Percentiles rank a stretch among this genome's conserved stretches.
Evolutionary conservation across 768 basidiomycete genomes (phyloP).

Genomic region (Amanita subjunquillea): DNA sequence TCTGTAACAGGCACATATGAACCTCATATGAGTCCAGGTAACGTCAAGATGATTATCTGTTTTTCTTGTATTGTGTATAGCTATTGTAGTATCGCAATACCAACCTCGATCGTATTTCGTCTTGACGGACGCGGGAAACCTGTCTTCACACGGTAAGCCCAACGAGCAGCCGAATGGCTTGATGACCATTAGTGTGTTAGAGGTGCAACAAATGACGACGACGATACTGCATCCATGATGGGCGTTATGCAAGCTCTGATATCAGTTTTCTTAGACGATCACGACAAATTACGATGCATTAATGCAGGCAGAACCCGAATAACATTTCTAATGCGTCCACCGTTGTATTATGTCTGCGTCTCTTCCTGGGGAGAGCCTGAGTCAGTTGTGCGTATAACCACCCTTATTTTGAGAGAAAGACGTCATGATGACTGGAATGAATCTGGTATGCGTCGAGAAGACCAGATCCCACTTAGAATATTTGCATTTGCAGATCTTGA

Average conservation of each 20-base stretch:
- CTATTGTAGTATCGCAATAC: slow-evolving; percentile 25
- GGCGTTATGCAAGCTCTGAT: slow-evolving; percentile 94
- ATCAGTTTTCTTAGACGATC: slow-evolving; percentile 90
- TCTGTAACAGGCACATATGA: slow-evolving; percentile 7
- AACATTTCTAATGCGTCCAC: slow-evolving; percentile 76
- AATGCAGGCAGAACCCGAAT: slow-evolving; percentile 78
- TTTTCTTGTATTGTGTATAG: slow-evolving; percentile 6
- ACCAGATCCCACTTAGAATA: slow-evolving; percentile 91
- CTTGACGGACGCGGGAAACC: slow-evolving; percentile 95
- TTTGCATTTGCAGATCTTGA: slow-evolving; percentile 86
- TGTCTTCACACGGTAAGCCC: slow-evolving; percentile 67
- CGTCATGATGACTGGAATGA: not conserved
- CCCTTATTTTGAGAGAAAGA: not conserved
- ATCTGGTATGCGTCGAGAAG: slow-evolving; percentile 55
- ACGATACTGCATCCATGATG: slow-evolving; percentile 67
- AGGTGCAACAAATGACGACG: slow-evolving; percentile 44
- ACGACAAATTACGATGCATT: slow-evolving; percentile 78
- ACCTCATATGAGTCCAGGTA: slow-evolving; percentile 3
- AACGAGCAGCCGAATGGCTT: not conserved
- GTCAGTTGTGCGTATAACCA: slow-evolving; percentile 61
- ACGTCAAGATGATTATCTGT: not conserved
- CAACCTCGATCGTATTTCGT: slow-evolving; percentile 79
- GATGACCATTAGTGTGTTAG: slow-evolving; percentile 24
- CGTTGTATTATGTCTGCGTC: slow-evolving; percentile 86
- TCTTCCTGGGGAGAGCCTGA: slow-evolving; percentile 96